A percentile compares a stretch with the other conserved stretches of the same genome.
Evolutionary conservation across 495 filamentous ascomycete species (phyloP).

Genomic region (Annulohypoxylon moriforme): DNA sequence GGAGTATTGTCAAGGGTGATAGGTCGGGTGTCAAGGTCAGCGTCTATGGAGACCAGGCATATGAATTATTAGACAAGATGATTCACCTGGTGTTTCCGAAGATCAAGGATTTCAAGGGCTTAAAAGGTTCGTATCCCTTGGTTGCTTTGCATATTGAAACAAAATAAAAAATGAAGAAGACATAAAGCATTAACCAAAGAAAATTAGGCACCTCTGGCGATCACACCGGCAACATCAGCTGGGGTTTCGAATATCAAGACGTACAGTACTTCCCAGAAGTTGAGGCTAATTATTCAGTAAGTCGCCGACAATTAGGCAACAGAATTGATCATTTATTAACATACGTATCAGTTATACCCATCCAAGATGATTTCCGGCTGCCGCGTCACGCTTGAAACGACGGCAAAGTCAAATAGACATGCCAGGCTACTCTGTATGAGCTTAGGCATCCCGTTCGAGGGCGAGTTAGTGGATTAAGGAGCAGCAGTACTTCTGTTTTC

Average conservation of each 20-base stretch:
- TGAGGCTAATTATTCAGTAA: slow-evolving; percentile 90
- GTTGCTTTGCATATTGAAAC: background rate
- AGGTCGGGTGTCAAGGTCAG: slow-evolving; percentile 74
- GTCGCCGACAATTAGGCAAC: slow-evolving; percentile 51
- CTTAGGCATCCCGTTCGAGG: slow-evolving; percentile 86
- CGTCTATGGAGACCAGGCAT: slow-evolving; percentile 81
- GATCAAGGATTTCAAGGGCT: slow-evolving; percentile 93
- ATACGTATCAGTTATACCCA: slow-evolving; percentile 71
- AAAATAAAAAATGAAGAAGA: background rate
- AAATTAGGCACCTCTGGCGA: slow-evolving; percentile 71
- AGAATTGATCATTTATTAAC: slow-evolving; percentile 46
- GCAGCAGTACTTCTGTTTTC: background rate
- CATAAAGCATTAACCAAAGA: slow-evolving; percentile 17
- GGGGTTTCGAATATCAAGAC: slow-evolving; percentile 76
- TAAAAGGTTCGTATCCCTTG: slow-evolving; percentile 67
- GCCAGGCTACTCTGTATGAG: slow-evolving; percentile 85
- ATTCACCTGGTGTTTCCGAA: slow-evolving; percentile 89
- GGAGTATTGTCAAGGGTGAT: slow-evolving; percentile 66
- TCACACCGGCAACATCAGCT: slow-evolving; percentile 85
- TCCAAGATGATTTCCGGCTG: slow-evolving; percentile 93
- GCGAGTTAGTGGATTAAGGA: slow-evolving; percentile 64
- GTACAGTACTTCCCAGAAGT: slow-evolving; percentile 91
- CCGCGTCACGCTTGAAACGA: slow-evolving; percentile 87
- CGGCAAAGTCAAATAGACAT: slow-evolving; percentile 88
- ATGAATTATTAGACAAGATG: slow-evolving; percentile 85